These are phyloP conservation scores for Malus hybrid DNA, from an alignment of 331 rosid genomes.

Conservation along the genomic window DNA sequence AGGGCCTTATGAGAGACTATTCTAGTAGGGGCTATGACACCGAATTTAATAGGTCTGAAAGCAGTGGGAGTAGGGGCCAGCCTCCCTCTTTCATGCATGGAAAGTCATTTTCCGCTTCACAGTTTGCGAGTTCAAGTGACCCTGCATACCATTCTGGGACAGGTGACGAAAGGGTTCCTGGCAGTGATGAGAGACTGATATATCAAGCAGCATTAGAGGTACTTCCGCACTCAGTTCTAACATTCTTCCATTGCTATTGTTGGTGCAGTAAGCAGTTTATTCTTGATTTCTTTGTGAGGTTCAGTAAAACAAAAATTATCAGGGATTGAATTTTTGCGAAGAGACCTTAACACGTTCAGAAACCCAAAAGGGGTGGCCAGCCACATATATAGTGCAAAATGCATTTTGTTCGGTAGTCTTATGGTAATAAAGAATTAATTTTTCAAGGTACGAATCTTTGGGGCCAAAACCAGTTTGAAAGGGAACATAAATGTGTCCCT, in stretches of 20 bases:
- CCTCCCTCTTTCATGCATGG: constrained; percentile 53
- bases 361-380: neutral
- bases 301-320: neutral
- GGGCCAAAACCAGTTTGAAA: neutral
- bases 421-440: neutral
- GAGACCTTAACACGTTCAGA: neutral
- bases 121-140: constrained; percentile 48
- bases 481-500: neutral
- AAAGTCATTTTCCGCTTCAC: constrained; percentile 39
- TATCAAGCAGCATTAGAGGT: constrained; percentile 97
- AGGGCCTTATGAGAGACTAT: constrained; percentile 36
- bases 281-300: neutral
- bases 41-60: constrained; percentile 39
- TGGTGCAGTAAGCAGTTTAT: too few species aligned
- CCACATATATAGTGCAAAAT: neutral
- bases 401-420: neutral
- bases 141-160: constrained; percentile 43
- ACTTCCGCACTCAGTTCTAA: constrained; percentile 1
- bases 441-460: neutral
- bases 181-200: constrained; percentile 71
- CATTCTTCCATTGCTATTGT: neutral
- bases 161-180: constrained; percentile 65
- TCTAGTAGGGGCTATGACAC: constrained; percentile 43
- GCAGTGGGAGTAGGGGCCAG: constrained; percentile 49
- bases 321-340: neutral